Percentiles rank a stretch among this genome's conserved stretches.
Conservation (phyloP, 306 rosid genomes). For the Rosa rugosa region DNA sequence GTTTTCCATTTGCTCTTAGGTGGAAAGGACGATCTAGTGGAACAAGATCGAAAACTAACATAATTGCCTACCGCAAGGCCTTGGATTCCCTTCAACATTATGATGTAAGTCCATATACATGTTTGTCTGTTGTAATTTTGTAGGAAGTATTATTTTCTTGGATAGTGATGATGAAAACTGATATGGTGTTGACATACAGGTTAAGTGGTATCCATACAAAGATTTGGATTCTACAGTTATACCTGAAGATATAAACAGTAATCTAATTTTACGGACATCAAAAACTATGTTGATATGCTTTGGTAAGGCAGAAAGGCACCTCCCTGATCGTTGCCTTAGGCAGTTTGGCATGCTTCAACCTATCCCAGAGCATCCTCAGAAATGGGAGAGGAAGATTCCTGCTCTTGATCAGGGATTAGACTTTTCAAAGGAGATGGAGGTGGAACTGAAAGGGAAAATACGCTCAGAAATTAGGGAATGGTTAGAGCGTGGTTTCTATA, state of each 20-base stretch:
- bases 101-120: constrained; percentile 50
- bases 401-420: constrained; percentile 60
- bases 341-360: constrained; percentile 76
- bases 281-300: constrained; percentile 76
- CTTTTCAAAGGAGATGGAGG: constrained; percentile 28
- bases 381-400: constrained; percentile 77
- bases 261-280: constrained; percentile 51
- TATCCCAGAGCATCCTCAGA: constrained; percentile 57
- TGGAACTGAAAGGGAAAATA: constrained; percentile 44
- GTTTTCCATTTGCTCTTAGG: constrained; percentile 73
- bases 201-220: constrained; percentile 78
- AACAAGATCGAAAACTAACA: constrained; percentile 63
- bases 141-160: constrained; percentile 7
- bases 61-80: constrained; percentile 72
- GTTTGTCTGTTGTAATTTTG: not conserved
- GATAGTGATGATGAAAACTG: constrained; percentile 6
- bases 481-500: constrained; percentile 48
- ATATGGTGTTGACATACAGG: constrained; percentile 43
- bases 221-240: constrained; percentile 51
- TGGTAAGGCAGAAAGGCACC: constrained; percentile 74
- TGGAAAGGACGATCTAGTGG: constrained; percentile 79
- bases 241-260: constrained; percentile 56
- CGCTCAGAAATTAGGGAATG: constrained; percentile 57
- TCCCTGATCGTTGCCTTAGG: constrained; percentile 75
- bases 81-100: constrained; percentile 68